Evolutionary conservation across 495 filamentous ascomycete species (phyloP).

Genomic region (Penicillium paxilli): DNA sequence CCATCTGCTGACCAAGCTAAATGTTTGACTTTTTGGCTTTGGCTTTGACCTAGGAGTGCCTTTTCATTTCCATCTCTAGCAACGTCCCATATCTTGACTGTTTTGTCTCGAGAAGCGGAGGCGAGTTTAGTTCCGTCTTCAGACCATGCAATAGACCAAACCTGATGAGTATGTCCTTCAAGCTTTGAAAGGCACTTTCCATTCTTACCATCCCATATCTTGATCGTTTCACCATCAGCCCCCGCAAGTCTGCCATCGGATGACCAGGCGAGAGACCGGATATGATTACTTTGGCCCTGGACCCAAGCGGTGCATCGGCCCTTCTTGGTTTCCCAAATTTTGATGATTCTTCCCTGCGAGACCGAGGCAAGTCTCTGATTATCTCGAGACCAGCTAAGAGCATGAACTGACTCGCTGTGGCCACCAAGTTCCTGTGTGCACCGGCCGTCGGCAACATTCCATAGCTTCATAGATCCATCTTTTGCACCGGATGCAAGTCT

Average conservation of each 20-base stretch:
- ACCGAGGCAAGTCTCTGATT: neutral
- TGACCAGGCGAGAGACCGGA: constrained; percentile 3
- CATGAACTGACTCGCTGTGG: neutral
- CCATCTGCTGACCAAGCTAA: neutral
- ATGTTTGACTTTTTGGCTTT: neutral
- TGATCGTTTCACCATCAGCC: constrained; percentile 2
- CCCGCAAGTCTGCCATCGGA: constrained; percentile 3
- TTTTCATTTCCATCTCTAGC: neutral
- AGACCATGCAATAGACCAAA: constrained; percentile 3
- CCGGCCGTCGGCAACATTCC: neutral
- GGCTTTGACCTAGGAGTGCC: neutral
- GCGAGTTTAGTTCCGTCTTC: neutral
- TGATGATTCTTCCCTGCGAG: neutral
- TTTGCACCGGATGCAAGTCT: neutral
- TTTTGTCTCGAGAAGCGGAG: neutral
- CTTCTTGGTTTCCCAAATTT: constrained; percentile 1
- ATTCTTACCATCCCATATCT: neutral
- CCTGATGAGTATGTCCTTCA: constrained; percentile 2
- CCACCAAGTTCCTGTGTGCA: neutral
- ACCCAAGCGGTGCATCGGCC: neutral
- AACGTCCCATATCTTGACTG: constrained; percentile 4
- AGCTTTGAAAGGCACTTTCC: neutral
- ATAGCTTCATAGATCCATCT: constrained; percentile 2
- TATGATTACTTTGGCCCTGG: neutral
- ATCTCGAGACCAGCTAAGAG: neutral